phyloP scores from a whole-genome alignment of 139 green algal species.

The Closterium sp. region DNA sequence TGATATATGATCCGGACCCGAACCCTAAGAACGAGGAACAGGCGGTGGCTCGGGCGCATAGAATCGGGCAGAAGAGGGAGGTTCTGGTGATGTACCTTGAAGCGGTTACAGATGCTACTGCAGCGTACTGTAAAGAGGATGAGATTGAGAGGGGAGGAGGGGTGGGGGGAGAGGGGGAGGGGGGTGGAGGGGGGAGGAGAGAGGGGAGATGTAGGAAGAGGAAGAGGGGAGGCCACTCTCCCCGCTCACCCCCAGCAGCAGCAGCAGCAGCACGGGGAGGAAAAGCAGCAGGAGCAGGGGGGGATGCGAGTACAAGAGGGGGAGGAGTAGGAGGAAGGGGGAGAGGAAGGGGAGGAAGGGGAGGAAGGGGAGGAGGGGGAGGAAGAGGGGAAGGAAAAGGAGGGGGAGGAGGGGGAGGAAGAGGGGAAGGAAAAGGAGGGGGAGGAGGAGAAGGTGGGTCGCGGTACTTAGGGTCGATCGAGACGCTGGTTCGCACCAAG shows the following conservation, averaged over 20 bases:
- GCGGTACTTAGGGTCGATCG: slow-evolving; percentile 75
- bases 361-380: slow-evolving; percentile 24
- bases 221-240: background rate
- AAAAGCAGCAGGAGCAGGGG: background rate
- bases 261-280: no score
- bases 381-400: background rate
- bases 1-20: slow-evolving; percentile 97
- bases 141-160: slow-evolving; percentile 25
- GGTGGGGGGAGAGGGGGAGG: slow-evolving; percentile 5
- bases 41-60: slow-evolving; percentile 83
- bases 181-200: slow-evolving; percentile 1
- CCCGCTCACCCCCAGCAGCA: no score
- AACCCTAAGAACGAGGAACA: slow-evolving; percentile 99
- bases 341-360: slow-evolving; percentile 20
- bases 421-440: slow-evolving; percentile 3
- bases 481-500: slow-evolving; percentile 90
- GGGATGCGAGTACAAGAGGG: background rate
- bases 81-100: slow-evolving; percentile 39
- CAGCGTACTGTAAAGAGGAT: slow-evolving; percentile 45
- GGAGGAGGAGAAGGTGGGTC: background rate
- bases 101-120: slow-evolving; percentile 10
- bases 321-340: background rate
- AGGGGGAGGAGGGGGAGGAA: background rate
- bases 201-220: background rate
- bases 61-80: slow-evolving; percentile 86